Conservation (phyloP, 306 rosid species). For the Malus orientalis region DNA sequence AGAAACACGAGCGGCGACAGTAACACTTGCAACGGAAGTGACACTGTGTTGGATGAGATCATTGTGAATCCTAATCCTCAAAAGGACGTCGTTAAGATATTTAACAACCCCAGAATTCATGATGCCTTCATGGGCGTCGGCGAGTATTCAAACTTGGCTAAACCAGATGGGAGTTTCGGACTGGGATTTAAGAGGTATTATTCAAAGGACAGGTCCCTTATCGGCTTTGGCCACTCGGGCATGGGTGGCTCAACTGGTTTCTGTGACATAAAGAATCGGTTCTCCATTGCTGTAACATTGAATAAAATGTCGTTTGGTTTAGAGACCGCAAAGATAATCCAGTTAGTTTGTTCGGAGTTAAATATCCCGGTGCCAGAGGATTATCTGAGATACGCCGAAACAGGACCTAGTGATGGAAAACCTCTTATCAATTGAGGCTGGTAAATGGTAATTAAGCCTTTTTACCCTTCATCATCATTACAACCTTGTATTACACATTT, state of each 20-base stretch:
- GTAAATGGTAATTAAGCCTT: slow-evolving; percentile 4
- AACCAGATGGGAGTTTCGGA: slow-evolving; percentile 61
- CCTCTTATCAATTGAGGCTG: slow-evolving; percentile 67
- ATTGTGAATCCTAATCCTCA: slow-evolving; percentile 6
- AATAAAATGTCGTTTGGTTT: slow-evolving; percentile 80
- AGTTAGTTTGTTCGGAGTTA: slow-evolving; percentile 78
- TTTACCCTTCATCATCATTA: not conserved
- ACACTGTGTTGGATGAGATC: not conserved
- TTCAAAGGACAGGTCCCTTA: slow-evolving; percentile 49
- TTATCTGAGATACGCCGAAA: slow-evolving; percentile 26
- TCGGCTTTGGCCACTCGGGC: slow-evolving; percentile 90
- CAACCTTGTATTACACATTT: not conserved
- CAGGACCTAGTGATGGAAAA: slow-evolving; percentile 21
- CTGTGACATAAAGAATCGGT: slow-evolving; percentile 53
- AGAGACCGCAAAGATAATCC: slow-evolving; percentile 53
- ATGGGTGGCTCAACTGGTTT: slow-evolving; percentile 95
- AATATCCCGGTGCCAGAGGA: slow-evolving; percentile 75
- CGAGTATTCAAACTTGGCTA: slow-evolving; percentile 37
- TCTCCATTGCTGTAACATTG: slow-evolving; percentile 77
- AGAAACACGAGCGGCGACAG: slow-evolving; percentile 17
- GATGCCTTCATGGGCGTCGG: slow-evolving; percentile 83
- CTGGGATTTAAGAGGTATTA: slow-evolving; percentile 66
- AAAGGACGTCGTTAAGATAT: slow-evolving; percentile 29
- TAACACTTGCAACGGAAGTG: slow-evolving; percentile 9
- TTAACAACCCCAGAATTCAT: slow-evolving; percentile 51